phyloP scores from a whole-genome alignment of 768 basidiomycete species.

The Suillus luteus region DNA sequence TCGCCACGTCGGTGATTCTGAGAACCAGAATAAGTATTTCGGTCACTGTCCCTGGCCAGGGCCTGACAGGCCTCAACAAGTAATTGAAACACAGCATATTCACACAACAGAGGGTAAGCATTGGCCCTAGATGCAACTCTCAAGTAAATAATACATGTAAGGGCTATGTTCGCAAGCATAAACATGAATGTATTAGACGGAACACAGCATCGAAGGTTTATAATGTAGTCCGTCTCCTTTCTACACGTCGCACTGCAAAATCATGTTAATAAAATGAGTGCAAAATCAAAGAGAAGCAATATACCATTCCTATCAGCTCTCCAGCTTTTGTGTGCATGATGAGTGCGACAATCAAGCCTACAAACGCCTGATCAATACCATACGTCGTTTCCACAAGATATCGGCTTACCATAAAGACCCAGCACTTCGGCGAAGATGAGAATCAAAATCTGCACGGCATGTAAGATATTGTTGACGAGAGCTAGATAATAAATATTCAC shows the following conservation, averaged over 20 bases:
- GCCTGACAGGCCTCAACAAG: background rate
- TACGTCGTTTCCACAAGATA: background rate
- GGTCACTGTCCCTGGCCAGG: background rate
- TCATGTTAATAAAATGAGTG: background rate
- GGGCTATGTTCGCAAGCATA: conserved; percentile 4
- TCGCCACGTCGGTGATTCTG: background rate
- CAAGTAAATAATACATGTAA: background rate
- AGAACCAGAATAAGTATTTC: background rate
- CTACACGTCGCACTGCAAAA: conserved; percentile 25
- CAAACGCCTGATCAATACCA: background rate
- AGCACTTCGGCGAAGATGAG: conserved; percentile 97
- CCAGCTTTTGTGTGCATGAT: conserved; percentile 86
- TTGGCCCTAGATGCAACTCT: background rate
- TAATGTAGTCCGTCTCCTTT: conserved; percentile 14
- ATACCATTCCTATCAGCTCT: conserved; percentile 24
- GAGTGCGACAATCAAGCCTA: conserved; percentile 87
- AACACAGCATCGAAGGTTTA: conserved; percentile 12
- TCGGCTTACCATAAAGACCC: conserved; percentile 76
- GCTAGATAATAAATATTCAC: conserved; percentile 38
- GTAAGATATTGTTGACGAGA: conserved; percentile 4
- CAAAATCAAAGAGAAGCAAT: background rate
- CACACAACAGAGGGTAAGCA: conserved; percentile 1
- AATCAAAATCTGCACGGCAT: conserved; percentile 74
- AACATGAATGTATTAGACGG: conserved; percentile 10
- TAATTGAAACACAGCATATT: background rate